Evolutionary conservation across 1,139 yeast genomes (phyloP).

Genomic region (Sugiyamaella castrensis): DNA sequence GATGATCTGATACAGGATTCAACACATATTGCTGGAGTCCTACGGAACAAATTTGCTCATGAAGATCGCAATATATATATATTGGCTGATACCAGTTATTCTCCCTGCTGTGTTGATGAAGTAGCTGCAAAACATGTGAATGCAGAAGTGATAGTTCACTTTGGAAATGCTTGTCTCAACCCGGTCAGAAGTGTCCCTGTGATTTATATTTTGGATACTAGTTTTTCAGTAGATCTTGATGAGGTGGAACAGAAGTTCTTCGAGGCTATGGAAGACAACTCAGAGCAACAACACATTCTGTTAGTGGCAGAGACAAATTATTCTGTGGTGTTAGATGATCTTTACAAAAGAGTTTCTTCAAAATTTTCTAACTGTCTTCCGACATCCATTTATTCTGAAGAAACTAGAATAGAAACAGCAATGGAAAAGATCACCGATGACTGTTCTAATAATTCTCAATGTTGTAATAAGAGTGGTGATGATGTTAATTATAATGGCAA

Average conservation of each 20-base stretch:
- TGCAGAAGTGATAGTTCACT: constrained; percentile 84
- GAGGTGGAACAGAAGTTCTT: constrained; percentile 26
- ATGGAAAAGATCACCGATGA: background rate
- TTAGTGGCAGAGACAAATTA: constrained; percentile 36
- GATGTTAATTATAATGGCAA: background rate
- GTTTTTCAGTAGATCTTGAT: constrained; percentile 20
- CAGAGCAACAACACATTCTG: constrained; percentile 19
- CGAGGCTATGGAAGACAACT: constrained; percentile 8
- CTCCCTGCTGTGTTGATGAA: constrained; percentile 94
- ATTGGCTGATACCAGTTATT: constrained; percentile 92
- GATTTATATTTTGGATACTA: constrained; percentile 68
- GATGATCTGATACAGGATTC: constrained; percentile 78
- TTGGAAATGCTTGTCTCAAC: constrained; percentile 92
- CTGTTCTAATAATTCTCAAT: background rate
- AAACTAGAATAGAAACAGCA: background rate
- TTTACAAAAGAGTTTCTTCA: constrained; percentile 18
- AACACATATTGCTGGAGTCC: constrained; percentile 56
- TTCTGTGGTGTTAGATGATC: constrained; percentile 21
- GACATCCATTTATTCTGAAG: constrained; percentile 5
- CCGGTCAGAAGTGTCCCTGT: constrained; percentile 66
- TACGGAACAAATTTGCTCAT: constrained; percentile 38
- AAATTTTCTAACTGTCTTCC: constrained; percentile 19
- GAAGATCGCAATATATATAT: constrained; percentile 31
- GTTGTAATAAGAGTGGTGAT: constrained; percentile 1
- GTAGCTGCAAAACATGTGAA: constrained; percentile 93